Evolutionary conservation across 345 rosid genomes (phyloP).

Genomic region (Ceriops decandra): DNA sequence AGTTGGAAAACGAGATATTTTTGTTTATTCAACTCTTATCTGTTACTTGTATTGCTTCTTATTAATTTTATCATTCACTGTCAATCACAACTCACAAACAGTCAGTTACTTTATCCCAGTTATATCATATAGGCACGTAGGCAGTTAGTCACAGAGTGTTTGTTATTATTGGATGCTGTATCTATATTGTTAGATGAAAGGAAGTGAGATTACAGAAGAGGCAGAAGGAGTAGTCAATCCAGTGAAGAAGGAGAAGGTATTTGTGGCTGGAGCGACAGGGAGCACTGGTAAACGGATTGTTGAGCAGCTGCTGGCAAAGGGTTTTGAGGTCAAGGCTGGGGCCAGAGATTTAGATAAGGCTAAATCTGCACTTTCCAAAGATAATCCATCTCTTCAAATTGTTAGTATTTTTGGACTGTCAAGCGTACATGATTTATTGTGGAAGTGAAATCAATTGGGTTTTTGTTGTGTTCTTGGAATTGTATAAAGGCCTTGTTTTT

Average conservation of each 20-base stretch:
- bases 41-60: too few species aligned
- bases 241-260: constrained; percentile 45
- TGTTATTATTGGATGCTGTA: not conserved
- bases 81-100: too few species aligned
- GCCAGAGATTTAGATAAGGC: constrained; percentile 79
- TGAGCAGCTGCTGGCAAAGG: constrained; percentile 73
- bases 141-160: not conserved
- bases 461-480: not conserved
- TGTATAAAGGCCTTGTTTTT: not conserved
- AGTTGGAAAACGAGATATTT: too few species aligned
- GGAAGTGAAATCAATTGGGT: constrained; percentile 1
- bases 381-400: constrained; percentile 64
- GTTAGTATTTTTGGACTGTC: constrained; percentile 35
- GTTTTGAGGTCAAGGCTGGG: constrained; percentile 81
- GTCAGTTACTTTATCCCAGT: too few species aligned
- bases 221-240: constrained; percentile 10
- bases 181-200: constrained; percentile 48
- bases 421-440: not conserved
- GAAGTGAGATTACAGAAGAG: constrained; percentile 30
- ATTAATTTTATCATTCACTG: too few species aligned
- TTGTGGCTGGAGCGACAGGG: constrained; percentile 94
- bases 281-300: constrained; percentile 78
- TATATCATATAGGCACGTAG: too few species aligned
- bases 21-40: too few species aligned
- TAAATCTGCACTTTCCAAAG: constrained; percentile 42